A percentile compares a stretch with the other conserved stretches of the same genome.
These are phyloP conservation scores for Porodaedalea pini DNA, from an alignment of 1,284 basidiomycete species.

Conservation along the genomic window DNA sequence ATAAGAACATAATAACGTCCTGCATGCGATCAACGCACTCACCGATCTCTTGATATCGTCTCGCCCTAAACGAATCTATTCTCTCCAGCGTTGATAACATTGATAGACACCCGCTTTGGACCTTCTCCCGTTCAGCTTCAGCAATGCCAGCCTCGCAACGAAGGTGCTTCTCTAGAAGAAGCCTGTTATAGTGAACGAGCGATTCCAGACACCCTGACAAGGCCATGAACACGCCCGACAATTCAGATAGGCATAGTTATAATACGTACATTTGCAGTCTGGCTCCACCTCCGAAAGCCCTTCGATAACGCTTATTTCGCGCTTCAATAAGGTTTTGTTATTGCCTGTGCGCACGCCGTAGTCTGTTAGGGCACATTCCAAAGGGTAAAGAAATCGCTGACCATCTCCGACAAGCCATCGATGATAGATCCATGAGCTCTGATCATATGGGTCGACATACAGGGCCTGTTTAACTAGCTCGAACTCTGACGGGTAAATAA, in stretches of 20 bases:
- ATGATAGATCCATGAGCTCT: conserved; percentile 98
- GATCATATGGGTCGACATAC: conserved; percentile 95
- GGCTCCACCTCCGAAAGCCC: conserved; percentile 90
- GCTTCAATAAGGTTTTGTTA: conserved; percentile 51
- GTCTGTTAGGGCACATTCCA: not conserved
- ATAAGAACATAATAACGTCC: not conserved
- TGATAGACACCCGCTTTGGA: conserved; percentile 47
- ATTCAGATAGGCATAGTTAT: not conserved
- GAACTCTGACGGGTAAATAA: conserved; percentile 59
- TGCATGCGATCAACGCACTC: conserved; percentile 25
- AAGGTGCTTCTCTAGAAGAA: conserved; percentile 48
- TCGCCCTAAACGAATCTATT: conserved; percentile 56
- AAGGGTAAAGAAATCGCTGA: conserved; percentile 30
- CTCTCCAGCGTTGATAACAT: conserved; percentile 50
- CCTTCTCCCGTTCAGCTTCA: conserved; percentile 33
- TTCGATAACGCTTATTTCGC: conserved; percentile 80
- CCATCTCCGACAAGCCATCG: conserved; percentile 87
- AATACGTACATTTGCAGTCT: conserved; percentile 83
- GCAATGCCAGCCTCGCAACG: conserved; percentile 7
- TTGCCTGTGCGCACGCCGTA: conserved; percentile 41
- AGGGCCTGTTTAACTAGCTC: conserved; percentile 91
- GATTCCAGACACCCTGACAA: conserved; percentile 87
- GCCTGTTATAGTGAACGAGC: conserved; percentile 74
- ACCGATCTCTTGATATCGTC: conserved; percentile 65
- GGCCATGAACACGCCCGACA: not conserved